A percentile compares a stretch with the other conserved stretches of the same genome.
phyloP scores from a whole-genome alignment of 129 eudicot species.

The Flaveria brownii region DNA sequence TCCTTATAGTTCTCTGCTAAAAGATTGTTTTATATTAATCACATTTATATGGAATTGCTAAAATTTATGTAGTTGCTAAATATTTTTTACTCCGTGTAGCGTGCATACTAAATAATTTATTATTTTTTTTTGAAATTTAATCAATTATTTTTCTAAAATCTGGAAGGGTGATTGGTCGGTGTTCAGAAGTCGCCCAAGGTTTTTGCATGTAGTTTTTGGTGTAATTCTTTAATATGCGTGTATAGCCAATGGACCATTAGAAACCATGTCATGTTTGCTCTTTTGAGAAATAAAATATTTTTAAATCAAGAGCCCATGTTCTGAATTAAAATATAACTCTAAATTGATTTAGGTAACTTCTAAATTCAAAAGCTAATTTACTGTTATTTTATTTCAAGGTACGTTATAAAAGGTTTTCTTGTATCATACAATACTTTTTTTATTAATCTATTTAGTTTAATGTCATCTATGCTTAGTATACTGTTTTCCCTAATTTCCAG shows the following conservation, averaged over 20 bases:
- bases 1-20: no score
- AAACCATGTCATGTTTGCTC: slow-evolving; percentile 24
- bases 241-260: not conserved
- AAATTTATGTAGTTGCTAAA: not conserved
- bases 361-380: not conserved
- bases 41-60: no score
- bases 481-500: no score
- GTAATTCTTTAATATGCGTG: not conserved
- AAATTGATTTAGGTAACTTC: no score
- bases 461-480: no score
- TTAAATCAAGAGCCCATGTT: slow-evolving; percentile 12
- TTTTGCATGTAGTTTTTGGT: slow-evolving; percentile 24
- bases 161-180: slow-evolving; percentile 18
- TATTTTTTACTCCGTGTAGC: not conserved
- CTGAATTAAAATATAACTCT: not conserved
- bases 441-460: not conserved
- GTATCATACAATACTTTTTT: not conserved
- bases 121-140: not conserved
- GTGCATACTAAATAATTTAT: not conserved
- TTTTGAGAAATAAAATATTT: slow-evolving; percentile 15
- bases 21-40: no score
- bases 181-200: slow-evolving; percentile 40
- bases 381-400: not conserved
- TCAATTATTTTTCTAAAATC: not conserved
- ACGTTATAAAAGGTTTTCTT: not conserved